Conservation (phyloP, 306 rosid genomes). For the Comarum palustre region DNA sequence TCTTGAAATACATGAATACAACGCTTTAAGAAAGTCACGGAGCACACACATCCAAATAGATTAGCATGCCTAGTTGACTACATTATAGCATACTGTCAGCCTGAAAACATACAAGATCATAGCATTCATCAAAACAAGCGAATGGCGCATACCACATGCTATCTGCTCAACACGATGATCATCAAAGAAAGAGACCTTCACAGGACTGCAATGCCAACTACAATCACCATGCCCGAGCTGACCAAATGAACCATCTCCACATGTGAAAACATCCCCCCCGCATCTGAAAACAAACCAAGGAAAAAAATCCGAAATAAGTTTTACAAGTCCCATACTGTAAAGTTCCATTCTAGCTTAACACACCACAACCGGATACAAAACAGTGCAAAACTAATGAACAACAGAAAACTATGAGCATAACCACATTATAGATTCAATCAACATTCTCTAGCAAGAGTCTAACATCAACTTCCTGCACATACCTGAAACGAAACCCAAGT, state of each 20-base stretch:
- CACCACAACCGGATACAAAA: not conserved
- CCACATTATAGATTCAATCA: not conserved
- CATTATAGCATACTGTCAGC: not conserved
- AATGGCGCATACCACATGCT: constrained; percentile 94
- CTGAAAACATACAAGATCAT: not conserved
- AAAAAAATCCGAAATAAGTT: not conserved
- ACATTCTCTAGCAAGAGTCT: not conserved
- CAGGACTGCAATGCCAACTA: constrained; percentile 51
- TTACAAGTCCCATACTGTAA: not conserved
- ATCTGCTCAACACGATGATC: constrained; percentile 49
- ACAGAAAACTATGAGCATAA: not conserved
- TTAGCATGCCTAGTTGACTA: too few species aligned
- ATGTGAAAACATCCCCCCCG: constrained; percentile 56
- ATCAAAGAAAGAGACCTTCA: constrained; percentile 52
- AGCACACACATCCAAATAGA: not conserved
- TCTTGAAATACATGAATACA: not conserved
- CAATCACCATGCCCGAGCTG: constrained; percentile 93
- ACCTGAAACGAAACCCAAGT: constrained; percentile 96
- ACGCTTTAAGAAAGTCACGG: not conserved
- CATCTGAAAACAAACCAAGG: constrained; percentile 42
- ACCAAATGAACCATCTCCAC: constrained; percentile 91
- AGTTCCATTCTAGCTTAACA: not conserved
- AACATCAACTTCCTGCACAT: not conserved
- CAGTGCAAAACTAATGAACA: not conserved
- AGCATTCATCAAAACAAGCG: constrained; percentile 77